A percentile compares a stretch with the other conserved stretches of the same genome.
These are phyloP conservation scores for Apiosordaria backusii DNA, from an alignment of 495 filamentous ascomycete genomes.

Conservation along the genomic window DNA sequence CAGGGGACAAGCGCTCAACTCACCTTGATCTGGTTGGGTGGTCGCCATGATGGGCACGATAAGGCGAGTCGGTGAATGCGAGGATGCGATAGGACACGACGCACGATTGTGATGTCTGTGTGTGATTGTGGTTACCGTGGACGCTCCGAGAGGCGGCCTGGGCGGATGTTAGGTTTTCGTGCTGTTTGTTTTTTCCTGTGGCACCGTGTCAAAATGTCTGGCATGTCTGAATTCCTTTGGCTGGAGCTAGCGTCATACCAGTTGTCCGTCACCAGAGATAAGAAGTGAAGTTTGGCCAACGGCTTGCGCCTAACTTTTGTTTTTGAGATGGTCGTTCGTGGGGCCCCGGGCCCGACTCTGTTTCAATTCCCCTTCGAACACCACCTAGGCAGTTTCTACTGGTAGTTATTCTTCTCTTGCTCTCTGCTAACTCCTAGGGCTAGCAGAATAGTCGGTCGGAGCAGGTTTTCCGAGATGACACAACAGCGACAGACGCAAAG, in stretches of 20 bases:
- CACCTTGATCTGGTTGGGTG: conserved; percentile 34
- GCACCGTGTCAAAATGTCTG: conserved; percentile 29
- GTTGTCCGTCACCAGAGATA: conserved; percentile 18
- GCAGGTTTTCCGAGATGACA: conserved; percentile 2
- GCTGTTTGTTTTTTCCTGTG: conserved; percentile 12
- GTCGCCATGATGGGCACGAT: conserved; percentile 29
- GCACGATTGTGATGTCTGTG: conserved; percentile 14
- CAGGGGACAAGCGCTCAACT: conserved; percentile 13
- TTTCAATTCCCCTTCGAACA: not conserved
- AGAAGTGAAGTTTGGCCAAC: conserved; percentile 21
- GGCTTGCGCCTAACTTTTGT: conserved; percentile 5
- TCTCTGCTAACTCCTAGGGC: not conserved
- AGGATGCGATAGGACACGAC: not conserved
- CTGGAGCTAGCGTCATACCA: conserved; percentile 33
- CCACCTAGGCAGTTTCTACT: not conserved
- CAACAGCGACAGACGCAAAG: not conserved
- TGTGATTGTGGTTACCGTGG: conserved; percentile 1
- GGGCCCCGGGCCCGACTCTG: not conserved
- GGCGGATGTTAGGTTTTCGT: conserved; percentile 12
- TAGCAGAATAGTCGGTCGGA: not conserved
- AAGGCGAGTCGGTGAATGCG: not conserved
- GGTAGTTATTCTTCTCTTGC: not conserved
- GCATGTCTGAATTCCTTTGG: conserved; percentile 23
- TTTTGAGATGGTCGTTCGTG: not conserved
- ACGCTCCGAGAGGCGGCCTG: conserved; percentile 4